Evolutionary conservation across 331 rosid species (phyloP).

Genomic region (Malus hybrid): DNA sequence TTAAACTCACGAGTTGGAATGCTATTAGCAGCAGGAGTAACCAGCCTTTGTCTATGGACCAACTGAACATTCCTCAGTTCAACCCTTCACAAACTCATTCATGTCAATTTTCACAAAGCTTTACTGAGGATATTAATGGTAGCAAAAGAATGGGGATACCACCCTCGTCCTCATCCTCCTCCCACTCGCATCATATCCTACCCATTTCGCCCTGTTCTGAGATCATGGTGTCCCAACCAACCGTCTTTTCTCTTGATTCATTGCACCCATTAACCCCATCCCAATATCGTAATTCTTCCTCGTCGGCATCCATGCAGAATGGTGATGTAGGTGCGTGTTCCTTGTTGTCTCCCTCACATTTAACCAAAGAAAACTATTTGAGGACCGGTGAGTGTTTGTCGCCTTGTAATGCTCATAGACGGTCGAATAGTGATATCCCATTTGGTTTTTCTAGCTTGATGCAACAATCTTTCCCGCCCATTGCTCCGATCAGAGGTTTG

Average conservation of each 20-base stretch:
- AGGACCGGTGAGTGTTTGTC: constrained; percentile 50
- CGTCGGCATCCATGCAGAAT: constrained; percentile 87
- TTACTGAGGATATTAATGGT: constrained; percentile 21
- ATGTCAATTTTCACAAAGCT: constrained; percentile 44
- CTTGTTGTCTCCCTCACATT: constrained; percentile 60
- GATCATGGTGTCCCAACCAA: constrained; percentile 83
- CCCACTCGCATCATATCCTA: constrained; percentile 76
- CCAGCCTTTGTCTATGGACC: constrained; percentile 54
- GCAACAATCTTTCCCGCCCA: constrained; percentile 68
- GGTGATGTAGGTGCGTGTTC: constrained; percentile 60
- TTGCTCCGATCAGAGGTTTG: constrained; percentile 44
- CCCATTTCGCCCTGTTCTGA: constrained; percentile 90
- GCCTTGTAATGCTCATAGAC: constrained; percentile 78
- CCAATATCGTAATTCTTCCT: constrained; percentile 44
- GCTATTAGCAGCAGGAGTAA: neutral
- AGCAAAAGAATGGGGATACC: constrained; percentile 61
- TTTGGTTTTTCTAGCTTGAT: constrained; percentile 65
- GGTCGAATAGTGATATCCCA: constrained; percentile 87
- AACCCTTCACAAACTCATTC: constrained; percentile 51
- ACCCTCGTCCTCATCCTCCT: constrained; percentile 45
- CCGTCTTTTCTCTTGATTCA: constrained; percentile 69
- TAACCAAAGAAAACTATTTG: constrained; percentile 28
- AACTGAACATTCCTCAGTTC: constrained; percentile 51
- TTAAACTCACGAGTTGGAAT: constrained; percentile 78
- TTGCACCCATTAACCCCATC: constrained; percentile 81